These are phyloP conservation scores for Rhododendron molle DNA, from an alignment of 148 eudicot species.

Conservation along the genomic window DNA sequence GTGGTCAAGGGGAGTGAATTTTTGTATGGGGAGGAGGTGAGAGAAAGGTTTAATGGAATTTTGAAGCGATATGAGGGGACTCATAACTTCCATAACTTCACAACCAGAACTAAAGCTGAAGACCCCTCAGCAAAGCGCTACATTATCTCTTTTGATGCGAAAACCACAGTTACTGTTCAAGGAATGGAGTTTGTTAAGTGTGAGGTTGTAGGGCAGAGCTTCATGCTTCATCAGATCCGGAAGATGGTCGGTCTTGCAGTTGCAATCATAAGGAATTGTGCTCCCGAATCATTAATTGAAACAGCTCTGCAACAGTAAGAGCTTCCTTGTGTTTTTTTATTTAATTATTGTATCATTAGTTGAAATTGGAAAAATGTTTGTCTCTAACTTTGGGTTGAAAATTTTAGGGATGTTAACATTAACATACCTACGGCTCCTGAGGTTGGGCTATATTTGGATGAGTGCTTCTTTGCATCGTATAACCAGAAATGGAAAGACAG, in stretches of 20 bases:
- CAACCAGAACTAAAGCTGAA: constrained; percentile 79
- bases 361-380: neutral
- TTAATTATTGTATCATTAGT: neutral
- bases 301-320: constrained; percentile 66
- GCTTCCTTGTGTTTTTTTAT: neutral
- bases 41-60: constrained; percentile 63
- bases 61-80: constrained; percentile 75
- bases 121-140: constrained; percentile 82
- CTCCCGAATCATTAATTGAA: constrained; percentile 62
- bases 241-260: constrained; percentile 92
- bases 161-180: constrained; percentile 48
- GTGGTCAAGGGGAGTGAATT: constrained; percentile 32
- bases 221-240: constrained; percentile 95
- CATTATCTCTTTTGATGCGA: constrained; percentile 74
- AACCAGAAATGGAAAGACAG: constrained; percentile 67
- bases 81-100: constrained; percentile 88
- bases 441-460: constrained; percentile 88
- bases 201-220: constrained; percentile 91
- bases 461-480: constrained; percentile 86
- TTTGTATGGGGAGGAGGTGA: constrained; percentile 61
- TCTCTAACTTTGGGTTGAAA: neutral
- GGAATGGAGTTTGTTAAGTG: constrained; percentile 94
- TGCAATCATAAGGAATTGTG: constrained; percentile 69
- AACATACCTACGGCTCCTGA: constrained; percentile 96
- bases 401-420: constrained; percentile 49